Evolutionary conservation across 371 early-diverging fungal species (phyloP).

Genomic region (Dentiscutata heterogama): DNA sequence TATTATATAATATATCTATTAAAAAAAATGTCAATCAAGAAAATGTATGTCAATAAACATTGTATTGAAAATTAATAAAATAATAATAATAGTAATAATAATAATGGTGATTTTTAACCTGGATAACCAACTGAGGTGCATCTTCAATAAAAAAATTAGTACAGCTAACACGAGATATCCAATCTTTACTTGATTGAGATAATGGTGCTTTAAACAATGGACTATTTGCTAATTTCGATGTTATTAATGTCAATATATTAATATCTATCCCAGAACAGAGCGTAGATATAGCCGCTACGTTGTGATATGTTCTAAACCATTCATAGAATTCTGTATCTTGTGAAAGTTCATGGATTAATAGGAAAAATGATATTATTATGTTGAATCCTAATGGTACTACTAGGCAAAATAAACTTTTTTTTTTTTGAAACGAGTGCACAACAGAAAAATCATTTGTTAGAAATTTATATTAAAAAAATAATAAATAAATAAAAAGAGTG

Average conservation of each 20-base stretch:
- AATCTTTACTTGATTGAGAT: background rate
- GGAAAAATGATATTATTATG: background rate
- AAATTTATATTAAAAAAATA: background rate
- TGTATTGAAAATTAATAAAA: background rate
- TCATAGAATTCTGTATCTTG: background rate
- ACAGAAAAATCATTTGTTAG: background rate
- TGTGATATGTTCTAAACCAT: slow-evolving; percentile 32
- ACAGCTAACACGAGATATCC: background rate
- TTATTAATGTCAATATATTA: slow-evolving; percentile 5
- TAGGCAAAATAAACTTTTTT: slow-evolving; percentile 3
- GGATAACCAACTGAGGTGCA: slow-evolving; percentile 34
- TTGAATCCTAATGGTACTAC: slow-evolving; percentile 25
- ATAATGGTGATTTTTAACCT: background rate
- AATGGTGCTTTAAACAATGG: slow-evolving; percentile 19
- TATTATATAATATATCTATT: background rate
- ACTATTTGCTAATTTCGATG: background rate
- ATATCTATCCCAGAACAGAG: slow-evolving; percentile 10
- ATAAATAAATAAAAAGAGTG: background rate
- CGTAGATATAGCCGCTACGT: background rate
- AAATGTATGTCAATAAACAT: background rate
- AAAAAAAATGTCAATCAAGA: background rate
- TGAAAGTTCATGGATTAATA: slow-evolving; percentile 26
- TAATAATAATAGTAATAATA: slow-evolving; percentile 8
- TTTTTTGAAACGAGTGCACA: background rate
- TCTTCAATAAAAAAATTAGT: slow-evolving; percentile 42